phyloP scores from a whole-genome alignment of 2,329 filamentous ascomycete genomes.

The Teratosphaeria zuluensis region DNA sequence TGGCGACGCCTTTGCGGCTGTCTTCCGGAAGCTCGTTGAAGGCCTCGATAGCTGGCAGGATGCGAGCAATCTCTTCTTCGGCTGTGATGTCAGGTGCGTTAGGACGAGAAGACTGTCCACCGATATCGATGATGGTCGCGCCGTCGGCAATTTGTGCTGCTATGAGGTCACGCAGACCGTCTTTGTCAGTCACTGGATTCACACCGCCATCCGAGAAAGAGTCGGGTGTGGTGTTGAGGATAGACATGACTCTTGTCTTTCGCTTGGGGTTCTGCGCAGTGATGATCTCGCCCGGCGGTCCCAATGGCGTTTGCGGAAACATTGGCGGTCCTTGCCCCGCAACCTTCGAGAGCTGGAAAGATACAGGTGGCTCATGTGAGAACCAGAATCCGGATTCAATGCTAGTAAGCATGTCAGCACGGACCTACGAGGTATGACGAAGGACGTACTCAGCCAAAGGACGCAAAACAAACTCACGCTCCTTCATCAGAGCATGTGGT shows the following conservation, averaged over 20 bases:
- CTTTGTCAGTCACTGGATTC: slow-evolving; percentile 41
- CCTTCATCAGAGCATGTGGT: slow-evolving; percentile 75
- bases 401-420: not conserved
- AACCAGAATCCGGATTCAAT: not conserved
- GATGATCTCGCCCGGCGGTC: slow-evolving; percentile 42
- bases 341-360: not conserved
- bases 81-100: slow-evolving; percentile 57
- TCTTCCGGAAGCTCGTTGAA: slow-evolving; percentile 60
- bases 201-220: slow-evolving; percentile 88
- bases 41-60: slow-evolving; percentile 67
- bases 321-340: slow-evolving; percentile 9
- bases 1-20: slow-evolving; percentile 44
- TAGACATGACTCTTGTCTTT: slow-evolving; percentile 77
- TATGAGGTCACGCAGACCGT: slow-evolving; percentile 49
- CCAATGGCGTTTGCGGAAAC: slow-evolving; percentile 31
- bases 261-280: slow-evolving; percentile 47
- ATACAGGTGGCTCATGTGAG: slow-evolving; percentile 14
- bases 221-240: slow-evolving; percentile 89
- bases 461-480: slow-evolving; percentile 86
- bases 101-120: slow-evolving; percentile 86
- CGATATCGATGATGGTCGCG: slow-evolving; percentile 80
- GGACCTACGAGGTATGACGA: not conserved
- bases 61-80: slow-evolving; percentile 65
- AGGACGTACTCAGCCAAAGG: slow-evolving; percentile 44
- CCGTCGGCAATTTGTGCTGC: slow-evolving; percentile 55